These are phyloP conservation scores for Talaromyces sp. DNA, from an alignment of 2,329 filamentous ascomycete species.

Conservation along the genomic window DNA sequence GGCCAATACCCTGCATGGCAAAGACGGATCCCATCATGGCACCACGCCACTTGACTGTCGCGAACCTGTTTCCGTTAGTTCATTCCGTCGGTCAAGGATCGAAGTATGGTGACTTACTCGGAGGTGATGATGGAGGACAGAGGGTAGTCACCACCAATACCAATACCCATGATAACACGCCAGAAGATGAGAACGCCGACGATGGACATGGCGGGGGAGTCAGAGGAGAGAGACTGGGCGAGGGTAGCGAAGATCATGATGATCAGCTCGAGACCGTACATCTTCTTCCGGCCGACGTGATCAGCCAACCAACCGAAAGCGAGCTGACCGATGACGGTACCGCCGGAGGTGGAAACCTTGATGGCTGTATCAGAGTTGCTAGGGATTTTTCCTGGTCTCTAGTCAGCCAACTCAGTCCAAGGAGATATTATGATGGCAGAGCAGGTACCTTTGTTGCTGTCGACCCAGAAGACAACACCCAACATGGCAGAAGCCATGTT, in stretches of 20 bases:
- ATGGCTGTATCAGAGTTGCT: slow-evolving; percentile 41
- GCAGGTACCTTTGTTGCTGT: slow-evolving; percentile 33
- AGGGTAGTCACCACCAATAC: slow-evolving; percentile 78
- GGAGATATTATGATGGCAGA: not conserved
- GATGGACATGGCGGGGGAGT: slow-evolving; percentile 55
- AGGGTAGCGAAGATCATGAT: slow-evolving; percentile 75
- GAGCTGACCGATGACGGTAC: slow-evolving; percentile 77
- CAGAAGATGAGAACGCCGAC: slow-evolving; percentile 64
- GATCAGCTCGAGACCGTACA: slow-evolving; percentile 79
- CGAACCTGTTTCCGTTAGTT: slow-evolving; percentile 51
- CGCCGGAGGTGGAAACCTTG: slow-evolving; percentile 77
- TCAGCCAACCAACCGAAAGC: slow-evolving; percentile 76
- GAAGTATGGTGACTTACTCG: slow-evolving; percentile 45
- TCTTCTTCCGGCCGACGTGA: slow-evolving; percentile 69
- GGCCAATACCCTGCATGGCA: slow-evolving; percentile 80
- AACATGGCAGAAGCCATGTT: slow-evolving; percentile 69
- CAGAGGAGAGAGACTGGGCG: slow-evolving; percentile 62
- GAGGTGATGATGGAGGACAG: slow-evolving; percentile 79
- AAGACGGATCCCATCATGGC: slow-evolving; percentile 86
- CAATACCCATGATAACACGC: slow-evolving; percentile 74
- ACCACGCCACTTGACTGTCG: slow-evolving; percentile 77
- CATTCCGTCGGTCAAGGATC: not conserved
- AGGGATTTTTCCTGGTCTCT: slow-evolving; percentile 6
- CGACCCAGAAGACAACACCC: slow-evolving; percentile 70
- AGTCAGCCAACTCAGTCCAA: not conserved